Percentiles rank a stretch among this genome's conserved stretches.
Conservation (phyloP, 2,329 filamentous ascomycete genomes). For the Didymella segeticola region DNA sequence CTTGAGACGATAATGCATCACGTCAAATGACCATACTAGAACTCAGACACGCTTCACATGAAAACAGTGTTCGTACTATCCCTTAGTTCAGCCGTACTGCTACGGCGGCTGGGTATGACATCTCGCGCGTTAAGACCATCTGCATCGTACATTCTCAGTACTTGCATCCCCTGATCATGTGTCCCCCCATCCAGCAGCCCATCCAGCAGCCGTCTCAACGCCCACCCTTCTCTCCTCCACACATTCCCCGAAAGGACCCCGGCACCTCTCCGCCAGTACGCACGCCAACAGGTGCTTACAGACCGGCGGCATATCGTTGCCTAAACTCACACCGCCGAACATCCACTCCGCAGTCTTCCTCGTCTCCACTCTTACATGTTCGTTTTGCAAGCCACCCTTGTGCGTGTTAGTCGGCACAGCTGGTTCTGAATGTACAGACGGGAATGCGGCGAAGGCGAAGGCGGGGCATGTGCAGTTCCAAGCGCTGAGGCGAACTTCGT, state of each 20-base stretch:
- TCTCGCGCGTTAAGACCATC: conserved; percentile 11
- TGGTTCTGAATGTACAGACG: conserved; percentile 33
- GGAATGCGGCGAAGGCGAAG: conserved; percentile 77
- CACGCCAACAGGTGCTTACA: conserved; percentile 94
- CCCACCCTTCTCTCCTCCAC: conserved; percentile 63
- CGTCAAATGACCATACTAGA: conserved; percentile 2
- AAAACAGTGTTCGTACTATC: neutral
- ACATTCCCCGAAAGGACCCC: conserved; percentile 61
- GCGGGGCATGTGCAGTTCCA: conserved; percentile 93
- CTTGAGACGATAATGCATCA: conserved; percentile 27
- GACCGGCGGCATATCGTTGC: conserved; percentile 59
- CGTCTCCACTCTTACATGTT: neutral
- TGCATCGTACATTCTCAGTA: neutral
- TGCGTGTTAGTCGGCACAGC: conserved; percentile 2
- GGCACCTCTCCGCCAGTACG: conserved; percentile 73
- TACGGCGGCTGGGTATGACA: conserved; percentile 29
- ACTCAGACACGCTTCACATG: neutral
- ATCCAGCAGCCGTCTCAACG: conserved; percentile 75
- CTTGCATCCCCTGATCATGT: neutral
- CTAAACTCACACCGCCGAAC: conserved; percentile 20
- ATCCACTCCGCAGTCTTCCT: conserved; percentile 14
- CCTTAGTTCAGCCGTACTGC: conserved; percentile 24
- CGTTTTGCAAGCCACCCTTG: neutral
- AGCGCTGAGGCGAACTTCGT: conserved; percentile 74
- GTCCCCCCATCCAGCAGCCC: conserved; percentile 56